A percentile compares a stretch with the other conserved stretches of the same genome.
phyloP scores from a whole-genome alignment of 768 basidiomycete genomes.

The Zangia roseola region DNA sequence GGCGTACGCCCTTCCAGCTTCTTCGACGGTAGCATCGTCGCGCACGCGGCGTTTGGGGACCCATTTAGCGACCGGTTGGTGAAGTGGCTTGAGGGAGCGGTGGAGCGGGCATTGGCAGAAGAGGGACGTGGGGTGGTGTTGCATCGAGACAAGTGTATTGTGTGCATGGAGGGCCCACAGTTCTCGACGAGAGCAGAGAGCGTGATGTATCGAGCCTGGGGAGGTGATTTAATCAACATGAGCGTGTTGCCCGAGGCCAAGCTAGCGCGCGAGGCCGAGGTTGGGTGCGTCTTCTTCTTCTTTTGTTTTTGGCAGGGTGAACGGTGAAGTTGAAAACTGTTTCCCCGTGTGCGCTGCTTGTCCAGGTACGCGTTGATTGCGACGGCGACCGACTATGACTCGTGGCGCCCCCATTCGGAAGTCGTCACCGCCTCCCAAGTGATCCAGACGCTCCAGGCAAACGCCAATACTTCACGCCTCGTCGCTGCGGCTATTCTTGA shows the following conservation, averaged over 20 bases:
- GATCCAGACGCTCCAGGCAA: conserved; percentile 80
- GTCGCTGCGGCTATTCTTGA: conserved; percentile 70
- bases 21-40: conserved; percentile 84
- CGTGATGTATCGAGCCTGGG: conserved; percentile 89
- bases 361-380: conserved; percentile 88
- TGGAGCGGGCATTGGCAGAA: conserved; percentile 59
- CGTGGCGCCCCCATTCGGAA: conserved; percentile 80
- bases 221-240: conserved; percentile 96
- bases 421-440: conserved; percentile 91
- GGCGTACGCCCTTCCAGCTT: conserved; percentile 85
- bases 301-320: background rate
- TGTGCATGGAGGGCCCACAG: conserved; percentile 97
- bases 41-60: conserved; percentile 92
- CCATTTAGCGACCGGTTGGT: conserved; percentile 73
- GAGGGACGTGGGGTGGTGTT: conserved; percentile 63
- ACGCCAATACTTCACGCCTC: conserved; percentile 82
- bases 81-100: conserved; percentile 61
- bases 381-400: conserved; percentile 92
- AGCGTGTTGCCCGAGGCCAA: conserved; percentile 97
- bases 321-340: background rate
- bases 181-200: conserved; percentile 99
- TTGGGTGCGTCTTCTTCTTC: conserved; percentile 52
- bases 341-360: no score
- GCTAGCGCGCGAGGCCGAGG: conserved; percentile 91
- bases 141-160: conserved; percentile 80